Percentiles rank a stretch among this genome's conserved stretches.
These are phyloP conservation scores for Pythium pyrilobum DNA, from an alignment of 352 stramenopile species.

Conservation along the genomic window DNA sequence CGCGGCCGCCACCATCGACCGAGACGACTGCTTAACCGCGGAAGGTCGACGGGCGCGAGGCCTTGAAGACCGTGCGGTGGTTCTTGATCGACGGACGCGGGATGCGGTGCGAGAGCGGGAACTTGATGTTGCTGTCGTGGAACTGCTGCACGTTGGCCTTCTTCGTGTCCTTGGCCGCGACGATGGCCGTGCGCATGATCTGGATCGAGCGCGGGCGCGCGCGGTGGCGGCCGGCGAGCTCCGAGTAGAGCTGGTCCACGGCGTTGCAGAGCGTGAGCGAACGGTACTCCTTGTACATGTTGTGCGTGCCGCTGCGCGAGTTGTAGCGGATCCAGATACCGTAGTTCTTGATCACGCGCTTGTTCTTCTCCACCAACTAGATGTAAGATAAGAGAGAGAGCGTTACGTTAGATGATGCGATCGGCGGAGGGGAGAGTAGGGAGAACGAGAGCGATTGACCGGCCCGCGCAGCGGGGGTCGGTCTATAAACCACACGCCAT, in stretches of 20 bases:
- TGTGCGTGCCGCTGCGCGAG: constrained; percentile 99
- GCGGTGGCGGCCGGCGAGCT: constrained; percentile 98
- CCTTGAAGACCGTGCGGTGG: constrained; percentile 95
- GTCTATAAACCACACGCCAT: no score
- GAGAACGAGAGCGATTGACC: no score
- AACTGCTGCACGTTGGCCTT: constrained; percentile 97
- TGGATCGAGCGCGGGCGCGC: constrained; percentile 97
- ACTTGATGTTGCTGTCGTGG: constrained; percentile 96
- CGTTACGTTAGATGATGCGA: no score
- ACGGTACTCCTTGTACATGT: constrained; percentile 99
- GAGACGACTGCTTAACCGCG: constrained; percentile 96
- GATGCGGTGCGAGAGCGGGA: constrained; percentile 97
- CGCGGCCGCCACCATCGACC: no score
- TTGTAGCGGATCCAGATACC: constrained; percentile 99
- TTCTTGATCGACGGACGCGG: constrained; percentile 92
- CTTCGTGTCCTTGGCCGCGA: constrained; percentile 95
- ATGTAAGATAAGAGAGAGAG: not conserved
- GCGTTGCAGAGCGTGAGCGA: constrained; percentile 96
- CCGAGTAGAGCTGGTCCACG: constrained; percentile 98
- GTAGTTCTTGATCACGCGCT: constrained; percentile 99
- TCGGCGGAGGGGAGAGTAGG: no score
- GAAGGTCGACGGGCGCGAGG: constrained; percentile 96
- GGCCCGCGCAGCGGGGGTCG: no score
- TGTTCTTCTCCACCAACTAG: constrained; percentile 97
- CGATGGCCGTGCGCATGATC: constrained; percentile 98